Evolutionary conservation across 257 asterid species (phyloP), one percentile per base, ranked within the genome.

Genomic region (Solanum arcanum): DNA sequence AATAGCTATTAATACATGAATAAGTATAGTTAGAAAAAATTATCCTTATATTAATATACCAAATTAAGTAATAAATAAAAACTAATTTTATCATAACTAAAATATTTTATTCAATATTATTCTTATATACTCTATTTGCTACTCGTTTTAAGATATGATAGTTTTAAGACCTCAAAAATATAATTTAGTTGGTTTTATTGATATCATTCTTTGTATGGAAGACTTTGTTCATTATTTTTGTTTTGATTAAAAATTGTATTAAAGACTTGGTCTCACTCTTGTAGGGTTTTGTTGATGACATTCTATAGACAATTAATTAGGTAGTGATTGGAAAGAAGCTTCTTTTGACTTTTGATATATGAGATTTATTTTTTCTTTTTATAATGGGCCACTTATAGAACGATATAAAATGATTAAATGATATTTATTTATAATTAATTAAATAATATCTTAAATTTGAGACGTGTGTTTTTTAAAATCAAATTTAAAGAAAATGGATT

Each of bases 231-330:
- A 7, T 9, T 20, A 16, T 3, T 49, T 62, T 23, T 6, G 39
- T 74, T 75, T 39, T 21, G 56, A 31, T 39, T 41, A 21, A 41
- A 64, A 74, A 0, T 75, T 13, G 83, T 42, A 76, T n/a, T 76
- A 76, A 76, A n/a, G 85, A 80, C 85, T 80, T 80, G 84, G 85
- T 80, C 85, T 29, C 25, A 47, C 44, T 80, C 44, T 47, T 78
- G 27, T 78, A 25, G 25, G 84, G 41, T 25, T 78, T 78, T 78
- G 5, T 78, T 46, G 5, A 76, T 46, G 41, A 42, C 23, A 77
- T 77, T 42, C 18, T 76, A 3, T 2, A 41, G 1, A 77, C 39
- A 76, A 46, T 20, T 15, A n/a, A 64, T 78, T 47, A 78, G 12
- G 42, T 49, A 18, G 44, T 7, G 5, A 29, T 81, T 20, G 69